These are phyloP conservation scores for Infundibulicybe gibba DNA, from an alignment of 768 basidiomycete species.

Conservation along the genomic window DNA sequence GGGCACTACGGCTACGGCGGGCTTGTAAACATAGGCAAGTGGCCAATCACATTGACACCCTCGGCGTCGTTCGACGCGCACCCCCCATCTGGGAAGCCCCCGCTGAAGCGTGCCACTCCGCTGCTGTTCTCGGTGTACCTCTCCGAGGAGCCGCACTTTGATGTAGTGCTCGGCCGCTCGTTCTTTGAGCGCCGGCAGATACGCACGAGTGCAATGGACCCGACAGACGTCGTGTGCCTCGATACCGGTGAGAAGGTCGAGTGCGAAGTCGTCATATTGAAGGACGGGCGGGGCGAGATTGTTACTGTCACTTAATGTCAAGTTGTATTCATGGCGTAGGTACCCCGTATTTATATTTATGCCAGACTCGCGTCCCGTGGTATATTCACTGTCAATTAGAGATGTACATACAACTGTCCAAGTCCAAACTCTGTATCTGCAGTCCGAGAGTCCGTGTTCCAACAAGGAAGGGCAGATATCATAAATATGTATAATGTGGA, in stretches of 20 bases:
- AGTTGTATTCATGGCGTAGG: no score
- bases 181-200: conserved; percentile 84
- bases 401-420: no score
- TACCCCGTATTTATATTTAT: neutral
- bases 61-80: conserved; percentile 30
- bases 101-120: conserved; percentile 13
- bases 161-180: conserved; percentile 86
- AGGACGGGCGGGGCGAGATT: conserved; percentile 87
- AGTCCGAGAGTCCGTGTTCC: no score
- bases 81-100: conserved; percentile 20
- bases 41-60: conserved; percentile 74
- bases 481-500: no score
- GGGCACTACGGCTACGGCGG: conserved; percentile 95
- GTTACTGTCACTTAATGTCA: conserved; percentile 73
- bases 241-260: conserved; percentile 92
- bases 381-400: no score
- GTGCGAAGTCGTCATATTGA: conserved; percentile 88
- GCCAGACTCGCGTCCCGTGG: neutral
- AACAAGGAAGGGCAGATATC: no score
- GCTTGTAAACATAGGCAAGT: conserved; percentile 77
- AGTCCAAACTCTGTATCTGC: no score
- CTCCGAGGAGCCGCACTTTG: conserved; percentile 94
- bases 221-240: conserved; percentile 86
- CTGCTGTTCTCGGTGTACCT: conserved; percentile 70
- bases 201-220: conserved; percentile 77